Evolutionary conservation across 1,284 basidiomycete genomes (phyloP), one percentile per base, ranked within the genome.

Genomic region (Papiliotrema nemorosa): DNA sequence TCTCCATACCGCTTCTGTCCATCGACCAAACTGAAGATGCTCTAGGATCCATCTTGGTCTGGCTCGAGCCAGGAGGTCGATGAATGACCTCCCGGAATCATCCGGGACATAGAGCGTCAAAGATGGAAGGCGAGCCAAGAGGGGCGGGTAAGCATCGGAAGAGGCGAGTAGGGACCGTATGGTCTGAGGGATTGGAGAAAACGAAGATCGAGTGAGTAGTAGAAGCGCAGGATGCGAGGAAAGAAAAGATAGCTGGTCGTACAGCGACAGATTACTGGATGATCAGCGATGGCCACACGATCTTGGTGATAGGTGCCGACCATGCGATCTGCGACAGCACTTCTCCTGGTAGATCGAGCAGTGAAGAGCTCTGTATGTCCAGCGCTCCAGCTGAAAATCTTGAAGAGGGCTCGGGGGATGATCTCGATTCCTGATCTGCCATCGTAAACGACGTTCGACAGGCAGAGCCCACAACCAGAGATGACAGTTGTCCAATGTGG

Each of bases 1-100:
- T 27, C 63, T 45, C 72, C 72, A 74, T 4, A 67, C 44, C 0
- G 26, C 5, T 5, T 71, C 63, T 3, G 50, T 35, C 62, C 70
- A 66, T 18, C 62, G 46, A 5, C 63, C 63, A 13, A 61, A 36
- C 46, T 67, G 64, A 27, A 73, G 56, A 13, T 58, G 41, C 47
- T 74, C 72, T 22, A 73, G 36, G 3, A 74, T 63, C 70, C 70
- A 74, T 25, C 51, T 57, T 5, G 71, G 60, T 34, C 59, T 41
- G 1, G 66, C 69, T 21, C 63, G 49, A 2, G 71, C 66, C 9
- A 73, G 53, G 2, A 71, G 42, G 9, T 64, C 61, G 13, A 70
- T 33, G 52, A 70, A 70, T 24, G 67, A 29, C 3, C 49, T 43
- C 0, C 56, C 59, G 21, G 54, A 51, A 42, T 62, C 57, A 27